Base-by-base conservation (phyloP, 306 rosid species). In the Lathyrus oleraceus region DNA sequence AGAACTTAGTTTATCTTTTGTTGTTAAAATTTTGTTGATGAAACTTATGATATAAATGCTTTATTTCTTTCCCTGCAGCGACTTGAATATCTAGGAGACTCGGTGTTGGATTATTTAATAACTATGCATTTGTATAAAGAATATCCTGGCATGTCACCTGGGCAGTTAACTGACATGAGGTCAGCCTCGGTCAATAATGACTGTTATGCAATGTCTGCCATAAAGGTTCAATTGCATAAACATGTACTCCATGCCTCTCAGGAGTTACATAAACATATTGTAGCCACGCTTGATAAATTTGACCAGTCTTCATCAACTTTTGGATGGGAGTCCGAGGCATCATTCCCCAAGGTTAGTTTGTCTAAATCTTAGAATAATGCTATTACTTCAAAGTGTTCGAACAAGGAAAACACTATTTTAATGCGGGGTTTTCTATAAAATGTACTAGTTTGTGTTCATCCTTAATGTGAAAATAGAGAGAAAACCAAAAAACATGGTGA, bases 71-170 rank as follows among this genome's bases (percentile, higher is more conserved):
- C 48, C 43, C 8, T 81, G 86, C 81, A 93, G 96, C 74, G 96
- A 67, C 79, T 93, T 43, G 91, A 90, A 81, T 90, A 88, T 72
- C 86, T 90, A 9, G 97, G 96, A 45, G 98, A 90, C 69, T 67
- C 96, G 0, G 88, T 88, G 3, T 60, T 93, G 47, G 97, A 93
- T 81, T 87, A 84, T 70, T 85, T 87, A 2, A 65, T 93, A 13
- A 93, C 94, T 0, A n/a, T 54, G 78, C 80, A 88, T 85, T 49
- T 90, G 68, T 84, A 79, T 68, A 0, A 76, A 6, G 72, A 81
- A 75, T 80, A 88, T 81, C 97, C 90, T 1, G 88, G 84, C 56
- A 42, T 88, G 77, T 79, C 98, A 15, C 96, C 91, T 0, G 89
- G 81, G 65, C 53, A 76, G 61, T 81, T 93, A 59, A 93, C 96